Percentiles rank a stretch among this genome's conserved stretches.
Evolutionary conservation across 805 yeast species (phyloP).

Genomic region (Teunomyces aglyptinius): DNA sequence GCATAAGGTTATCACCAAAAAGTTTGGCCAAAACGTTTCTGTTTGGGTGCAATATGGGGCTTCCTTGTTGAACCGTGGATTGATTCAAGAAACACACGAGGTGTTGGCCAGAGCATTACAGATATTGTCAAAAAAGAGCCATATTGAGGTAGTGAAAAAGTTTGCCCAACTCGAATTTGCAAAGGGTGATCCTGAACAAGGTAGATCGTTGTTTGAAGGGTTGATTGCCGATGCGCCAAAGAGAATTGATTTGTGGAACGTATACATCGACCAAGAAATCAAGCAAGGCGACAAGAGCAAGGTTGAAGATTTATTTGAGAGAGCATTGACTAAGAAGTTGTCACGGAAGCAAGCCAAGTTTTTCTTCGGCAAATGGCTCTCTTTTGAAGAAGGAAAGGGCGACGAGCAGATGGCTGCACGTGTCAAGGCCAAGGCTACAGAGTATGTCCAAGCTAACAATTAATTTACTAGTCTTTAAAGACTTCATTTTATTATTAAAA

Average conservation of each 20-base stretch:
- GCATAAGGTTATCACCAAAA: slow-evolving; percentile 66
- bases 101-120: slow-evolving; percentile 74
- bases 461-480: background rate
- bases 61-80: slow-evolving; percentile 60
- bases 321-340: slow-evolving; percentile 66
- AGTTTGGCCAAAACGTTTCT: slow-evolving; percentile 66
- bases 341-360: slow-evolving; percentile 89
- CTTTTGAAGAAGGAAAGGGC: slow-evolving; percentile 66
- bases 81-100: slow-evolving; percentile 62
- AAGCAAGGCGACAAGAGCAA: slow-evolving; percentile 63
- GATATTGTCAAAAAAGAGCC: slow-evolving; percentile 66
- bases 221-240: slow-evolving; percentile 85
- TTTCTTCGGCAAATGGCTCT: slow-evolving; percentile 90
- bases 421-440: slow-evolving; percentile 88
- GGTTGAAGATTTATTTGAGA: slow-evolving; percentile 78
- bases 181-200: slow-evolving; percentile 91
- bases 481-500: slow-evolving; percentile 1
- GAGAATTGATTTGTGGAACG: slow-evolving; percentile 92
- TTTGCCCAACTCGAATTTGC: slow-evolving; percentile 85
- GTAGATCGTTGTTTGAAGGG: slow-evolving; percentile 92
- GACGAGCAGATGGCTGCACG: slow-evolving; percentile 73
- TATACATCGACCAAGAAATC: slow-evolving; percentile 90
- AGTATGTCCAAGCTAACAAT: slow-evolving; percentile 50
- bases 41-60: slow-evolving; percentile 86
- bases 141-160: slow-evolving; percentile 77